Percentiles rank a stretch among this genome's conserved stretches.
Conservation (phyloP, 305 asterid genomes). For the Nicotiana rustica region DNA sequence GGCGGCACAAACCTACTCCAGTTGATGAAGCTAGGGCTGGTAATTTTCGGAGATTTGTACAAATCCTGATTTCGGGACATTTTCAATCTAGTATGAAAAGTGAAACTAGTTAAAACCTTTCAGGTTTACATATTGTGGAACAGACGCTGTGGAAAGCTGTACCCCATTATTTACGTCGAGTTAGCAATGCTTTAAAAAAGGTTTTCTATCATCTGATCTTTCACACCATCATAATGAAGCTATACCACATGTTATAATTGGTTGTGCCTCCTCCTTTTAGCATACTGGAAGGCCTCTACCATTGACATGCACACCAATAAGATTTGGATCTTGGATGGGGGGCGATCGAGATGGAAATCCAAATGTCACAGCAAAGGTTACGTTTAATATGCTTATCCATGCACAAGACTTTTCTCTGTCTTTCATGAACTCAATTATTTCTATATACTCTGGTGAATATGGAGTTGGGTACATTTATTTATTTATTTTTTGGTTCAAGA, state of each 20-base stretch:
- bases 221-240: not conserved
- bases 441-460: constrained; percentile 11
- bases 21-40: constrained; percentile 99
- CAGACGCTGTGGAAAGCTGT: constrained; percentile 99
- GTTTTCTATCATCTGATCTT: constrained; percentile 48
- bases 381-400: not conserved
- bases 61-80: not conserved
- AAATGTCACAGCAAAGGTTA: constrained; percentile 96
- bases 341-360: constrained; percentile 99
- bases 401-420: not conserved
- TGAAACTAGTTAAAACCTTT: constrained; percentile 37
- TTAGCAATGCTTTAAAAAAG: constrained; percentile 95
- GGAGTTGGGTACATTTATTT: constrained; percentile 4
- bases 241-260: constrained; percentile 9
- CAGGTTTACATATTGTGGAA: constrained; percentile 94
- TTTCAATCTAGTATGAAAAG: constrained; percentile 26
- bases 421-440: not conserved
- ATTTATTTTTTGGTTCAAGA: not conserved
- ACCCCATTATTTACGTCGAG: constrained; percentile 93
- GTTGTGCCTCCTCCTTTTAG: constrained; percentile 52
- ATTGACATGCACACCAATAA: constrained; percentile 95
- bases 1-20: constrained; percentile 98
- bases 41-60: constrained; percentile 39
- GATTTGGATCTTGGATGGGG: constrained; percentile 99
- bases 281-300: constrained; percentile 96